Evolutionary conservation across 106 monocot genomes (phyloP).

Genomic region (Triglochin maritima): DNA sequence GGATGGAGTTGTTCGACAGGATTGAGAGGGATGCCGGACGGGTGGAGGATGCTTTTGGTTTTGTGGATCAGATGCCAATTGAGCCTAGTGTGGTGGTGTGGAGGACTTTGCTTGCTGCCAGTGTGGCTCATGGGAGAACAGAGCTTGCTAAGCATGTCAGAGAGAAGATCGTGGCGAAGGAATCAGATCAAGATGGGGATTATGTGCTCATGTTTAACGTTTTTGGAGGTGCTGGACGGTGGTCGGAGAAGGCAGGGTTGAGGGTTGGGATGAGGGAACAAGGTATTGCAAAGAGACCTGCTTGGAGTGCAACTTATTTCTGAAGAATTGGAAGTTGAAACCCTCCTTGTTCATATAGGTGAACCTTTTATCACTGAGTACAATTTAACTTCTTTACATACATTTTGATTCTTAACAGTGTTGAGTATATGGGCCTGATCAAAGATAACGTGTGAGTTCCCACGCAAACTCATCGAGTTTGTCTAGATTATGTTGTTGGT

Average conservation of each 20-base stretch:
- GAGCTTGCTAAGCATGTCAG: conserved; percentile 12
- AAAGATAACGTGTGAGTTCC: too few species aligned
- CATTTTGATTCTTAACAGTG: too few species aligned
- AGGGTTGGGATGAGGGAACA: conserved; percentile 3
- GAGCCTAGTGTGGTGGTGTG: conserved; percentile 9
- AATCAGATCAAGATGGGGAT: conserved; percentile 12
- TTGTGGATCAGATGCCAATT: conserved; percentile 5
- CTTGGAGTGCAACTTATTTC: background rate
- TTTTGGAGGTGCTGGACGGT: conserved; percentile 11
- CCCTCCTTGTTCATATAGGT: too few species aligned
- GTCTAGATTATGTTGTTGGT: too few species aligned
- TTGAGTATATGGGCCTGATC: too few species aligned
- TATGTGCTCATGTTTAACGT: conserved; percentile 21
- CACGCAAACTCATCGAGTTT: too few species aligned
- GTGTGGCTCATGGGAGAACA: conserved; percentile 4
- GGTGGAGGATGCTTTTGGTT: conserved; percentile 6
- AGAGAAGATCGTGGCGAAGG: conserved; percentile 3
- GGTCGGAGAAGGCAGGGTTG: conserved; percentile 7
- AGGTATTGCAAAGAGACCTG: conserved; percentile 4
- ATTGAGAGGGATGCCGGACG: conserved; percentile 6
- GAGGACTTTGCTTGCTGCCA: conserved; percentile 18
- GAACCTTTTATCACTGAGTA: too few species aligned
- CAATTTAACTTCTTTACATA: too few species aligned
- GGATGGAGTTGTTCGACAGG: conserved; percentile 2
- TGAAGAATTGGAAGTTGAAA: background rate